phyloP scores from a whole-genome alignment of 352 stramenopile genomes.

The Globisporangium ultimum region DNA sequence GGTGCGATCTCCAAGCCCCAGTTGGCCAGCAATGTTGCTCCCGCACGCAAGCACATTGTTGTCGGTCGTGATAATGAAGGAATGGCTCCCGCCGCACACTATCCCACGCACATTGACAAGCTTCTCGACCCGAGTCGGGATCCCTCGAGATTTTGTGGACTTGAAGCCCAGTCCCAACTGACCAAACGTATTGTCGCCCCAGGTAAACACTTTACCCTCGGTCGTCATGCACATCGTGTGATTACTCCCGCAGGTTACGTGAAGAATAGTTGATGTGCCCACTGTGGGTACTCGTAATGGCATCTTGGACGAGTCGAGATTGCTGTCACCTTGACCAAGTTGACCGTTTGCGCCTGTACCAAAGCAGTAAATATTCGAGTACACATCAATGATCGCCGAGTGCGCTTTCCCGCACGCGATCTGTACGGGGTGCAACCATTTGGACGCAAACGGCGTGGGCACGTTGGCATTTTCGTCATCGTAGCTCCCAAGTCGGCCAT shows the following conservation, averaged over 20 bases:
- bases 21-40: constrained; percentile 64
- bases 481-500: constrained; percentile 52
- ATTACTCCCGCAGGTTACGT: constrained; percentile 53
- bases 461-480: constrained; percentile 40
- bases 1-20: constrained; percentile 48
- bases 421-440: constrained; percentile 70
- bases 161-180: constrained; percentile 49
- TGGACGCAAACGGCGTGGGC: constrained; percentile 50
- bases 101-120: constrained; percentile 37
- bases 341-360: constrained; percentile 41
- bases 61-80: constrained; percentile 51
- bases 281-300: constrained; percentile 45
- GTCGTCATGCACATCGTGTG: constrained; percentile 64
- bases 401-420: constrained; percentile 64
- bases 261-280: constrained; percentile 32
- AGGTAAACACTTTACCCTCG: constrained; percentile 54
- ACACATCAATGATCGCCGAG: constrained; percentile 69
- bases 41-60: constrained; percentile 53
- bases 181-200: constrained; percentile 62
- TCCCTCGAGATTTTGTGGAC: constrained; percentile 21
- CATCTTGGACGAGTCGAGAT: constrained; percentile 55
- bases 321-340: constrained; percentile 52
- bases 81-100: constrained; percentile 52
- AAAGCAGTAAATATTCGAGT: constrained; percentile 77
- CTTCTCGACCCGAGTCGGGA: constrained; percentile 51